phyloP scores from a whole-genome alignment of 352 stramenopile genomes.

The Pythium chondricola region DNA sequence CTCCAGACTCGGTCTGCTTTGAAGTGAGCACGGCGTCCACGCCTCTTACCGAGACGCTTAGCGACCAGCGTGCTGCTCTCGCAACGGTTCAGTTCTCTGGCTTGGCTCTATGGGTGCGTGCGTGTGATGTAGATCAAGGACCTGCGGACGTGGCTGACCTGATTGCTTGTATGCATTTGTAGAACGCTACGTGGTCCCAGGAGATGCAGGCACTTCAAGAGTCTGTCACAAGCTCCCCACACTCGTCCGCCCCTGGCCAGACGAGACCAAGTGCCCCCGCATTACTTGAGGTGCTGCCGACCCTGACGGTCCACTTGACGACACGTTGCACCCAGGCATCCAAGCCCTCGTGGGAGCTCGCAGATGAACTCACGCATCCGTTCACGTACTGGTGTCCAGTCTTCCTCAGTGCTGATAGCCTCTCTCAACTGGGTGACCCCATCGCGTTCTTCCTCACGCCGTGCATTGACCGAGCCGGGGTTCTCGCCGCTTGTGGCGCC shows the following conservation, averaged over 20 bases:
- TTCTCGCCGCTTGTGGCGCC: constrained; percentile 26
- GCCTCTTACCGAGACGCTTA: no score
- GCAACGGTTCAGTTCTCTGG: constrained; percentile 31
- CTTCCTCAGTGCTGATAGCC: constrained; percentile 23
- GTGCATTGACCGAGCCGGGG: constrained; percentile 18
- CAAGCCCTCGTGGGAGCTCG: neutral
- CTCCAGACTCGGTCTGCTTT: constrained; percentile 20
- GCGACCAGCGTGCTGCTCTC: constrained; percentile 7
- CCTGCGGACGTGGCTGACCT: neutral
- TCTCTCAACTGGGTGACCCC: constrained; percentile 22
- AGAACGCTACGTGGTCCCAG: constrained; percentile 35
- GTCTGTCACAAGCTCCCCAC: neutral
- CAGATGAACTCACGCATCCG: neutral
- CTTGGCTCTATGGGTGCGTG: constrained; percentile 40
- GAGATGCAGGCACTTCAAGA: constrained; percentile 11
- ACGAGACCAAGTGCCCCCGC: neutral
- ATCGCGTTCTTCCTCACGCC: constrained; percentile 34
- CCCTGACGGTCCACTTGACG: constrained; percentile 8
- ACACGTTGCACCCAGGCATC: neutral
- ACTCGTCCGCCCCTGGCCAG: no score
- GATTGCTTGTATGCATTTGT: neutral
- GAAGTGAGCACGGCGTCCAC: constrained; percentile 9
- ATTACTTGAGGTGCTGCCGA: constrained; percentile 5
- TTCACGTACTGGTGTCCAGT: constrained; percentile 29
- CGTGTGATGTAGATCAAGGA: neutral